Base-by-base conservation (phyloP, 192 early-diverging fungal species). In the Coemansia aciculifera region DNA sequence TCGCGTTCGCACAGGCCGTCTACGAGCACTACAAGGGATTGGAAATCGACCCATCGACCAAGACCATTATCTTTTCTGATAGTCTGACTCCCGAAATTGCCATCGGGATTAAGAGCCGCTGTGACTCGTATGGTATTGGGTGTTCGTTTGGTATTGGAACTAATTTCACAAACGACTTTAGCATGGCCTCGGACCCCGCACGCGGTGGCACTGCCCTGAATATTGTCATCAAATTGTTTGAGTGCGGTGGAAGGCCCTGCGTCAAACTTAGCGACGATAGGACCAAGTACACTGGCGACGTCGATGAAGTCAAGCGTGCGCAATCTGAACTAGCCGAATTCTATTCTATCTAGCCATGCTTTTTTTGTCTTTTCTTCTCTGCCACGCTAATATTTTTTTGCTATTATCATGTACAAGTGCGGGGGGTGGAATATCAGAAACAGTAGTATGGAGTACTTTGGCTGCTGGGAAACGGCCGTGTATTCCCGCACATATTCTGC, bases 81-180 rank as follows among this genome's bases (percentile, higher is more conserved):
- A 84, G 86, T 6, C 72, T 93, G 66, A 75, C 79, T 61, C 81
- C 85, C 0, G 84, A 80, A 3, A 67, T 48, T 3, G 86, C 87
- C 1, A 77, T 90, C 15, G 40, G 61, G 19, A 64, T 92, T n/a
- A 73, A 89, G 29, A 43, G 73, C 1, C 48, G 81, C 24, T 84
- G 85, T 0, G 75, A 79, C 7, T 36, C 70, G 31, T 64, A 66
- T 32, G 86, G 80, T 10, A 82, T 89, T 27, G 80, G 80, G 37
- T 85, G 83, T 23, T 69, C 76, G 1, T 92, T 92, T 74, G 91
- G 91, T 0, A 91, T 92, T 37, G 91, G 91, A 15, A 92, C 91
- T 0, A 78, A 87, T 59, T 87, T 92, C 36, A 92, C 91, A 5
- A 92, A 92, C 61, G 90, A 92, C 66, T 92, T 84, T 71, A 51